Evolutionary conservation across 2,329 filamentous ascomycete species (phyloP).

Genomic region (Trichoderma guizhouense): DNA sequence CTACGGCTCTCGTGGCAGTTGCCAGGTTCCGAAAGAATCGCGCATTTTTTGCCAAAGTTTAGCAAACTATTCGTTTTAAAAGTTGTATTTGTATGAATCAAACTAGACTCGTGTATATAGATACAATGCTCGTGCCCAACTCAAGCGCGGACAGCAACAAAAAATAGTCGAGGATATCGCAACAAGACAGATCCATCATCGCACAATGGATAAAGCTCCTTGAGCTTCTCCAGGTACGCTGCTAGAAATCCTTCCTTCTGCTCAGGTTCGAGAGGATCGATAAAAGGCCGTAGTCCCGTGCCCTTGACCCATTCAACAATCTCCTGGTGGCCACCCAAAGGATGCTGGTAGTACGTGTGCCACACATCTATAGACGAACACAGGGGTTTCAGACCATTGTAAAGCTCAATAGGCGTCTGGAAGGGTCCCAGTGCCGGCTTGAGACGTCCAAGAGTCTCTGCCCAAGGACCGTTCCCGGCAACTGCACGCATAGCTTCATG

Average conservation of each 20-base stretch:
- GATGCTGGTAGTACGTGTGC: slow-evolving; percentile 53
- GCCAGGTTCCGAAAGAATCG: slow-evolving; percentile 42
- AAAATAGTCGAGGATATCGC: slow-evolving; percentile 54
- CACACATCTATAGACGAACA: slow-evolving; percentile 48
- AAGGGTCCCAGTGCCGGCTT: slow-evolving; percentile 45
- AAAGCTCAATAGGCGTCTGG: slow-evolving; percentile 44
- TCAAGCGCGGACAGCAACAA: slow-evolving; percentile 39
- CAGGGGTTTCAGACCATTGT: slow-evolving; percentile 45
- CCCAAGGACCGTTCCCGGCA: slow-evolving; percentile 39
- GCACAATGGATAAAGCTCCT: slow-evolving; percentile 40
- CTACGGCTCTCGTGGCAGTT: slow-evolving; percentile 39
- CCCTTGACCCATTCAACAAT: slow-evolving; percentile 61
- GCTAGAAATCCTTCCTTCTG: slow-evolving; percentile 43
- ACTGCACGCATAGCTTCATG: slow-evolving; percentile 49
- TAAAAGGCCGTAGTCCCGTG: slow-evolving; percentile 53
- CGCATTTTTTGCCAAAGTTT: slow-evolving; percentile 30
- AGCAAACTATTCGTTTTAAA: neutral
- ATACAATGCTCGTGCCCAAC: neutral
- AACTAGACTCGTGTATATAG: neutral
- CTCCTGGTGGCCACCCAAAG: slow-evolving; percentile 43
- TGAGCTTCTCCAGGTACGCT: slow-evolving; percentile 45
- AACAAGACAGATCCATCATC: slow-evolving; percentile 53
- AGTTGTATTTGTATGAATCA: neutral
- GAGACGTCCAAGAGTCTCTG: slow-evolving; percentile 26
- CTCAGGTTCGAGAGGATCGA: slow-evolving; percentile 43